Evolutionary conservation across 257 asterid genomes (phyloP), one percentile per base, ranked within the genome.

Genomic region (Ballota nigra): DNA sequence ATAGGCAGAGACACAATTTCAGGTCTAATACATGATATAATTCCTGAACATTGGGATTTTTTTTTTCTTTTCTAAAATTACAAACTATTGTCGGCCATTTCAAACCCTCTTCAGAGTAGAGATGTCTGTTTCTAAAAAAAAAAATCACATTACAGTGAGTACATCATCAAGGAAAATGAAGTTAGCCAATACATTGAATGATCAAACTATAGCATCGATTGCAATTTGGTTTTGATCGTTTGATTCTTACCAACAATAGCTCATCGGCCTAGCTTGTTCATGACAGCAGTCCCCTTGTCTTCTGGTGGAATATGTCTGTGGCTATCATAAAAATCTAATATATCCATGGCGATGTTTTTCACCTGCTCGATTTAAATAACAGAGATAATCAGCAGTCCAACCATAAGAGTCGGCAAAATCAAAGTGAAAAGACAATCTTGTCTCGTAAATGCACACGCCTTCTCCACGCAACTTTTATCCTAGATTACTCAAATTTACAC

Each of bases 311-410:
- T 89, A 75, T 56, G 74, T 76, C 86, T 89, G 88, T 91, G 89
- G 86, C 74, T 78, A 65, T 93, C 97, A 18, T 91, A 93, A 81
- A 87, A 93, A 80, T 91, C 98, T 52, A 93, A 68, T 53, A 91
- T 91, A 80, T 93, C 98, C 92, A 91, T 89, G 15, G 97, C 96
- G 20, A 91, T 91, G 81, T 87, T 93, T 76, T 93, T 93, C 66
- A 93, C 97, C 98, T 93, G 89, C 74, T 75, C 73, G 60, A 67
- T 29, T 4, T 10, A 70, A 1, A 18, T 10, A 11, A 55, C 22
- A 47, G 4, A 16, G 6, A 9, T 13, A 70, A 47, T 29, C 63
- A 52, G 13, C 36, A 52, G 24, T 51, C 57, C 24, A 16, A 8
- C 29, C 13, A 15, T 53, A 53, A 49, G 56, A 6, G 23, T 49